A percentile compares a stretch with the other conserved stretches of the same genome.
Evolutionary conservation across 345 rosid species (phyloP).

Genomic region (Lagerstroemia speciosa): DNA sequence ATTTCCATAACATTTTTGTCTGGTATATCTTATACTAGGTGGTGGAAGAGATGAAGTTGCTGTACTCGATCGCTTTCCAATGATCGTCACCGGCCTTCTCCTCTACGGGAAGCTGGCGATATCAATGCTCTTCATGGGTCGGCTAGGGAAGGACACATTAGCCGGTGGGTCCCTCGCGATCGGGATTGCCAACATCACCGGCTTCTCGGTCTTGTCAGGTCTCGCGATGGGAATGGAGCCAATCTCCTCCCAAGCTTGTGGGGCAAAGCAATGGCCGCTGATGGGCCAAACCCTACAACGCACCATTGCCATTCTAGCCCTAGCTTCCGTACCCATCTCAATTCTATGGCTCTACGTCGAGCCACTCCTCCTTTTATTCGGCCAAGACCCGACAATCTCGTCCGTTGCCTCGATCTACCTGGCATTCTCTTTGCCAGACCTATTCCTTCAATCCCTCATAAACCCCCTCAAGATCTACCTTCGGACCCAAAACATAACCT

Average conservation of each 20-base stretch:
- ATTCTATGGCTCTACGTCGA: conserved; percentile 37
- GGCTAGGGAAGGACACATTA: conserved; percentile 38
- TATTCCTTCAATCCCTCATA: conserved; percentile 33
- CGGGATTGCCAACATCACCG: conserved; percentile 42
- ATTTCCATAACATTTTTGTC: neutral
- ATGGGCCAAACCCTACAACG: conserved; percentile 49
- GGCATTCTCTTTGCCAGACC: conserved; percentile 38
- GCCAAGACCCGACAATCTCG: conserved; percentile 40
- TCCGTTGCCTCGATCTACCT: conserved; percentile 36
- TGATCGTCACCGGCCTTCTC: conserved; percentile 46
- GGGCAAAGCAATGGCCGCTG: conserved; percentile 42
- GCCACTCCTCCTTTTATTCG: conserved; percentile 28
- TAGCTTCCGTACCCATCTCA: conserved; percentile 40
- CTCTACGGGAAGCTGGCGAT: conserved; percentile 34
- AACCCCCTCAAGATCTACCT: conserved; percentile 42
- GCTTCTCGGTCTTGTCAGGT: conserved; percentile 47
- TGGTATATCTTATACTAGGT: conserved; percentile 26
- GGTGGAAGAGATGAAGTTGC: conserved; percentile 39
- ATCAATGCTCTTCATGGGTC: conserved; percentile 46
- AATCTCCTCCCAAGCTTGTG: conserved; percentile 51
- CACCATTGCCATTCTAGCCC: conserved; percentile 31
- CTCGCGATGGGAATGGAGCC: conserved; percentile 53
- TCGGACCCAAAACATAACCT: conserved; percentile 42
- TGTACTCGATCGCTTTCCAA: conserved; percentile 36
- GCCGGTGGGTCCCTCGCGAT: conserved; percentile 52